A percentile compares a stretch with the other conserved stretches of the same genome.
phyloP scores from a whole-genome alignment of 2,329 filamentous ascomycete genomes.

The Bipolaris gigantea region DNA sequence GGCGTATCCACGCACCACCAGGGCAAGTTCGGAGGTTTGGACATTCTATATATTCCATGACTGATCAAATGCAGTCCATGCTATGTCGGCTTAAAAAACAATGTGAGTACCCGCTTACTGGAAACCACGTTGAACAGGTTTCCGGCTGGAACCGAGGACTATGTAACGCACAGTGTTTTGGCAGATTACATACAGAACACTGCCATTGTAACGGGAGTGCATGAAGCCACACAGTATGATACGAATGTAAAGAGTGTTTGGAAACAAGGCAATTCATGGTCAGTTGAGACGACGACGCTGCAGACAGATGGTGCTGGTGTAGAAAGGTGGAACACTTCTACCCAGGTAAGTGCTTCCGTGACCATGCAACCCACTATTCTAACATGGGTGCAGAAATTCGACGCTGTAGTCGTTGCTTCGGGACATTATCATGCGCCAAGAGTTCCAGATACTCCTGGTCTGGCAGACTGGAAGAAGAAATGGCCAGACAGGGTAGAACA shows the following conservation, averaged over 20 bases:
- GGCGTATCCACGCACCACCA: conserved; percentile 53
- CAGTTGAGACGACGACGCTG: conserved; percentile 54
- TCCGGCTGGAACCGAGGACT: conserved; percentile 62
- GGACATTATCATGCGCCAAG: conserved; percentile 58
- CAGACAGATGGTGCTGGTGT: conserved; percentile 9
- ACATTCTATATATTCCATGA: not conserved
- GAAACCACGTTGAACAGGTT: conserved; percentile 56
- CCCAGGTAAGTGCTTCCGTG: not conserved
- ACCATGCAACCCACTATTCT: not conserved
- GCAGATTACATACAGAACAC: conserved; percentile 65
- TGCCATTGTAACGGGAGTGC: conserved; percentile 54
- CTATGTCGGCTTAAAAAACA: conserved; percentile 57
- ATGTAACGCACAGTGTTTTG: conserved; percentile 60
- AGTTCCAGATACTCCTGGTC: conserved; percentile 54
- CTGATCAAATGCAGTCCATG: conserved; percentile 48
- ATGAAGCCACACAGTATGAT: conserved; percentile 56
- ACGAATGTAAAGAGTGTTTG: conserved; percentile 60
- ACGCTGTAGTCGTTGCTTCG: conserved; percentile 57
- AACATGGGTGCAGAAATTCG: conserved; percentile 45
- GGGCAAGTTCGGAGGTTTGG: conserved; percentile 42
- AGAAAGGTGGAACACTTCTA: conserved; percentile 8
- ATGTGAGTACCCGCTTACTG: conserved; percentile 56
- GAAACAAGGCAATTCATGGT: conserved; percentile 57
- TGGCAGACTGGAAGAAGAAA: conserved; percentile 50
- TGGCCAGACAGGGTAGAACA: conserved; percentile 54